Percentiles rank a stretch among this genome's conserved stretches.
These are phyloP conservation scores for Starmerella roubikii DNA, from an alignment of 805 yeast species.

Conservation along the genomic window DNA sequence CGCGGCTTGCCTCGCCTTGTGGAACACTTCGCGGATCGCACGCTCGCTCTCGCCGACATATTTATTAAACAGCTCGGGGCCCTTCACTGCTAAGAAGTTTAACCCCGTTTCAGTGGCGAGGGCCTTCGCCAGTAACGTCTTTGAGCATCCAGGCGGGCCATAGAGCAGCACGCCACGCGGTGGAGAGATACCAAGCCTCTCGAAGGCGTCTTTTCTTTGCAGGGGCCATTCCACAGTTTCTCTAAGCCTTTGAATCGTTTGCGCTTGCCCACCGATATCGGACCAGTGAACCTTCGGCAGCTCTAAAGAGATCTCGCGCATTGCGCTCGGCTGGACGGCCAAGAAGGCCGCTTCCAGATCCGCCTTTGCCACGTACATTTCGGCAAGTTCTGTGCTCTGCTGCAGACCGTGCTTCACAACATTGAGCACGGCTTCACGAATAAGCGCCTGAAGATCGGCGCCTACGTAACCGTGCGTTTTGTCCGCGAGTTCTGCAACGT, in stretches of 20 bases:
- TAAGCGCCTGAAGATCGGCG: conserved; percentile 78
- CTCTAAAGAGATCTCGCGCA: conserved; percentile 89
- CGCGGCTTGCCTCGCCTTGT: conserved; percentile 87
- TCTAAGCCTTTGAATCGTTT: conserved; percentile 59
- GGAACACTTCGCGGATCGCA: conserved; percentile 82
- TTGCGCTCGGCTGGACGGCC: conserved; percentile 88
- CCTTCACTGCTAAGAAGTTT: conserved; percentile 87
- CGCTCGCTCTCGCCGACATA: conserved; percentile 93
- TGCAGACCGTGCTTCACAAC: conserved; percentile 53
- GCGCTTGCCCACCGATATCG: conserved; percentile 92
- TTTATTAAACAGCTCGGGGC: conserved; percentile 90
- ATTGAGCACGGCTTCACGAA: conserved; percentile 77
- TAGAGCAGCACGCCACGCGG: conserved; percentile 88
- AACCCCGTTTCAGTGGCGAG: conserved; percentile 90
- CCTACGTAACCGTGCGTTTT: conserved; percentile 97
- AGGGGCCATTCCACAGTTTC: conserved; percentile 91
- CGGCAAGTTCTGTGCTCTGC: conserved; percentile 14
- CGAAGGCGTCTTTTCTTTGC: conserved; percentile 65
- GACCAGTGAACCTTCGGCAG: conserved; percentile 89
- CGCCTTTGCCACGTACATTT: conserved; percentile 35
- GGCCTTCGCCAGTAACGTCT: conserved; percentile 88
- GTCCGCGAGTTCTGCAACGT: conserved; percentile 49
- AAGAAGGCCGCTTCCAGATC: conserved; percentile 63
- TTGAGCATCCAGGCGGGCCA: conserved; percentile 98
- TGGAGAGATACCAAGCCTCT: conserved; percentile 64